Evolutionary conservation across 768 basidiomycete genomes (phyloP).

Genomic region (Leccinum variicolor): DNA sequence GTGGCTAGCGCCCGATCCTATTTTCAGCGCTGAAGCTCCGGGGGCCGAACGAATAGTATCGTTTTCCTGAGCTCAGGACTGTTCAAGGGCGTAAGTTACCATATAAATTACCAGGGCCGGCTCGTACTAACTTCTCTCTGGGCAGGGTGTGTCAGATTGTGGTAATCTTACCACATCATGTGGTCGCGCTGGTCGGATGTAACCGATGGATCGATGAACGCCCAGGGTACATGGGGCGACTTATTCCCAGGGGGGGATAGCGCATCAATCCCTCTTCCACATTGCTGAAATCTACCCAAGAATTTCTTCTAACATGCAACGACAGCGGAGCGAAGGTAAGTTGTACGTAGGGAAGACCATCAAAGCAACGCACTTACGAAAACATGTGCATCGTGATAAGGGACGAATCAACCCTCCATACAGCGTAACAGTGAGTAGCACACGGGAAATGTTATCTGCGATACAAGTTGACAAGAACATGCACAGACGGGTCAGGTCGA

Average conservation of each 20-base stretch:
- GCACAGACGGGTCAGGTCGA: background rate
- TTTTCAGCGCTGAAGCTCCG: background rate
- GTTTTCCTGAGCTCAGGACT: background rate
- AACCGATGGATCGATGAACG: background rate
- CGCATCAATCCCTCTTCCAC: background rate
- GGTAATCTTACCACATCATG: background rate
- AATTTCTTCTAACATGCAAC: background rate
- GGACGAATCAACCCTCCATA: accelerated
- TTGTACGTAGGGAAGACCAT: background rate
- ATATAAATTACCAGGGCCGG: background rate
- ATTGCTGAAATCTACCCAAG: background rate
- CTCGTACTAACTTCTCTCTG: background rate
- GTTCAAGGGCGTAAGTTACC: too few relatives aligned
- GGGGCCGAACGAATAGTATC: background rate
- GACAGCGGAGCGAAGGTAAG: background rate
- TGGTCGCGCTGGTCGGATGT: background rate
- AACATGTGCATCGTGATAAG: background rate
- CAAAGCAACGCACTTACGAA: background rate
- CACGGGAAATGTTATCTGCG: background rate
- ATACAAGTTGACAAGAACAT: background rate
- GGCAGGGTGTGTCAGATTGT: background rate
- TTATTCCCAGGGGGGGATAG: background rate
- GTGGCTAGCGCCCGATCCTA: too few relatives aligned
- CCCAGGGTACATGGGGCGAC: background rate
- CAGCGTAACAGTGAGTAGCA: background rate